Conservation (phyloP, 495 filamentous ascomycete species). For the Hypoxylon fuscum region DNA sequence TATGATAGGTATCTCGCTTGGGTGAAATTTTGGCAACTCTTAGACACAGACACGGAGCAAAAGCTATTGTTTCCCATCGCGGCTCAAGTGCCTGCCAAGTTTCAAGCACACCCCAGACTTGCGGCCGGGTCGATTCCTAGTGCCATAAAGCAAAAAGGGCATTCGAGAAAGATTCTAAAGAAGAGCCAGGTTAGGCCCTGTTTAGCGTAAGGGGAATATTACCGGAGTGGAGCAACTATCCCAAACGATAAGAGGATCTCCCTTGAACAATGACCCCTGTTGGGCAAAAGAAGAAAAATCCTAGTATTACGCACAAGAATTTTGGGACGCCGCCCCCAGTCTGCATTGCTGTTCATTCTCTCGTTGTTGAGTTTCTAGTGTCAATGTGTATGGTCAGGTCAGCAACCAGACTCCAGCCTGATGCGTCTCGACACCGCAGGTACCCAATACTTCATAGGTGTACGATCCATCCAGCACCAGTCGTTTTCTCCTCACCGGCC, state of each 20-base stretch:
- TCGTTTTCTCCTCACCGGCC: constrained; percentile 28
- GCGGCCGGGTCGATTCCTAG: constrained; percentile 42
- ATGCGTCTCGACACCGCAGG: constrained; percentile 36
- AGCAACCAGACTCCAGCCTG: constrained; percentile 20
- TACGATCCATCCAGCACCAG: constrained; percentile 27
- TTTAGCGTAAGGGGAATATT: constrained; percentile 47
- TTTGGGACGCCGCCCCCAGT: constrained; percentile 32
- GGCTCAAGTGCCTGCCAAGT: constrained; percentile 40
- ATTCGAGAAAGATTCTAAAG: constrained; percentile 49
- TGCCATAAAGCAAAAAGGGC: constrained; percentile 27
- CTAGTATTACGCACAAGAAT: constrained; percentile 13
- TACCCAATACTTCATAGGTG: constrained; percentile 38
- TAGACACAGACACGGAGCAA: constrained; percentile 30
- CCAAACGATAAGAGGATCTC: constrained; percentile 44
- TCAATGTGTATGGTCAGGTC: constrained; percentile 22
- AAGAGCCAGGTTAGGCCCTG: constrained; percentile 40
- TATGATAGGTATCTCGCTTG: constrained; percentile 38
- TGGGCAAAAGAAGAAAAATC: constrained; percentile 20
- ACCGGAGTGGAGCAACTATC: constrained; percentile 42
- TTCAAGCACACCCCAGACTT: constrained; percentile 41
- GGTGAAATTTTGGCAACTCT: constrained; percentile 22
- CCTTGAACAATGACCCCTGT: constrained; percentile 34
- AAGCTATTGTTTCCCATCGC: constrained; percentile 35
- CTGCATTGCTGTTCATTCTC: constrained; percentile 37
- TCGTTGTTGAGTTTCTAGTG: constrained; percentile 25